Evolutionary conservation across 345 rosid species (phyloP).

Genomic region (Firmiana major): DNA sequence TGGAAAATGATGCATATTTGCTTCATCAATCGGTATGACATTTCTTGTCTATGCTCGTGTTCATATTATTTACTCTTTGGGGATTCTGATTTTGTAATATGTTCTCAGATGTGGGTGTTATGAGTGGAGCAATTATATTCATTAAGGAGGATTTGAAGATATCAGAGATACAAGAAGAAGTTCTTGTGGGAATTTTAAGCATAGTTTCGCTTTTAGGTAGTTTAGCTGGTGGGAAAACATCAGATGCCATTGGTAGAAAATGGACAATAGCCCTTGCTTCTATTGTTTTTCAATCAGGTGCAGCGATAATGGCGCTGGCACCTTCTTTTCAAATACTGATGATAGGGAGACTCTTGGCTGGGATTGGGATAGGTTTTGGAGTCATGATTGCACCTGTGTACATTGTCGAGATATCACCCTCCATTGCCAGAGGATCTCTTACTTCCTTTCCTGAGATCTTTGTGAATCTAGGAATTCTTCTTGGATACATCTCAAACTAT

Average conservation of each 20-base stretch:
- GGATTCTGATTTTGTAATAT: neutral
- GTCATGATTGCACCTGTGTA: constrained; percentile 61
- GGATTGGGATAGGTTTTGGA: constrained; percentile 54
- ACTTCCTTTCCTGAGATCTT: constrained; percentile 71
- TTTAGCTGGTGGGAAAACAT: constrained; percentile 57
- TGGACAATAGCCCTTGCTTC: constrained; percentile 60
- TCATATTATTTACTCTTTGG: too few species aligned
- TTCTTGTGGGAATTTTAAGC: constrained; percentile 57
- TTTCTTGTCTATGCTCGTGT: neutral
- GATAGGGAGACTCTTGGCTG: constrained; percentile 49
- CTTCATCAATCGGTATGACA: neutral
- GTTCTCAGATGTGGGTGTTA: constrained; percentile 62
- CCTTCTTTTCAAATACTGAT: constrained; percentile 42
- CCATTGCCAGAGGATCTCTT: constrained; percentile 45
- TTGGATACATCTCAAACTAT: constrained; percentile 59
- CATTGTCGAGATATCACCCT: constrained; percentile 57
- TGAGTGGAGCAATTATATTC: constrained; percentile 67
- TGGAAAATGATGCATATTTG: neutral
- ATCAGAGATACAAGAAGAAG: constrained; percentile 47
- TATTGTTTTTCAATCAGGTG: constrained; percentile 47
- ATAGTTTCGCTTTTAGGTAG: constrained; percentile 57
- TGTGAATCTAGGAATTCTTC: constrained; percentile 59
- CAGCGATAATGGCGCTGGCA: constrained; percentile 48
- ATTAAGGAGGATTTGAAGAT: constrained; percentile 52
- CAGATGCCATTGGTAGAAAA: constrained; percentile 54